Evolutionary conservation across 805 yeast genomes (phyloP).

Genomic region (Zygosaccharomyces lentus): DNA sequence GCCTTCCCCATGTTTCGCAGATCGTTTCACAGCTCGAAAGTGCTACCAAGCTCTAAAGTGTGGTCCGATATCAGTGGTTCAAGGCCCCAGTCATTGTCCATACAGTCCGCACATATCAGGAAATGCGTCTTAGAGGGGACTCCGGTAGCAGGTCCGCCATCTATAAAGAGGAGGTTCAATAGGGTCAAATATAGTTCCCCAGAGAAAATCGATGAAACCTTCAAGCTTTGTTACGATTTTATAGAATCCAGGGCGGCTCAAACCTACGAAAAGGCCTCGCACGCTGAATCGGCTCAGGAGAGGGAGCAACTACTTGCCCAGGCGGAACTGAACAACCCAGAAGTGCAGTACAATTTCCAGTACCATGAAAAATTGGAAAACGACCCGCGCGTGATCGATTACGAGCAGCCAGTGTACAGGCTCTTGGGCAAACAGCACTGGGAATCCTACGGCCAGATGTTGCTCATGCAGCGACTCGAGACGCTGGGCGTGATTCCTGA

Average conservation of each 20-base stretch:
- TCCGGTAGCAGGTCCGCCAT: slow-evolving; percentile 46
- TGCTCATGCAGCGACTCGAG: slow-evolving; percentile 89
- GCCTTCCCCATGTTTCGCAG: slow-evolving; percentile 21
- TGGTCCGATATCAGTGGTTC: slow-evolving; percentile 29
- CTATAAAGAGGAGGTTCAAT: slow-evolving; percentile 42
- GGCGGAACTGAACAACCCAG: slow-evolving; percentile 80
- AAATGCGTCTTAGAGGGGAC: slow-evolving; percentile 36
- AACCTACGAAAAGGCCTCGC: slow-evolving; percentile 28
- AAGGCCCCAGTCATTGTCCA: slow-evolving; percentile 29
- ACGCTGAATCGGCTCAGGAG: slow-evolving; percentile 24
- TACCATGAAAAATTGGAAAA: slow-evolving; percentile 40
- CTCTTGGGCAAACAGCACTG: slow-evolving; percentile 63
- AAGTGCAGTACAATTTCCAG: slow-evolving; percentile 65
- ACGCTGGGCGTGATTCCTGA: slow-evolving; percentile 84
- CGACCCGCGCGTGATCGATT: slow-evolving; percentile 50
- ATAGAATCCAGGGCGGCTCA: slow-evolving; percentile 48
- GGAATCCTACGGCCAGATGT: slow-evolving; percentile 65
- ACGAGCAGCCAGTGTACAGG: slow-evolving; percentile 76
- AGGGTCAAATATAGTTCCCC: slow-evolving; percentile 63
- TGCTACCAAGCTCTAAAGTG: slow-evolving; percentile 16
- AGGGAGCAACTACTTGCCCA: slow-evolving; percentile 40
- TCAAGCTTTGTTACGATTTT: slow-evolving; percentile 60
- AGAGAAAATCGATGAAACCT: slow-evolving; percentile 63
- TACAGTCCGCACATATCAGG: slow-evolving; percentile 27
- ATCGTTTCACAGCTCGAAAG: slow-evolving; percentile 19